These are phyloP conservation scores for Linum lewisii DNA, from an alignment of 345 rosid genomes.

Conservation along the genomic window DNA sequence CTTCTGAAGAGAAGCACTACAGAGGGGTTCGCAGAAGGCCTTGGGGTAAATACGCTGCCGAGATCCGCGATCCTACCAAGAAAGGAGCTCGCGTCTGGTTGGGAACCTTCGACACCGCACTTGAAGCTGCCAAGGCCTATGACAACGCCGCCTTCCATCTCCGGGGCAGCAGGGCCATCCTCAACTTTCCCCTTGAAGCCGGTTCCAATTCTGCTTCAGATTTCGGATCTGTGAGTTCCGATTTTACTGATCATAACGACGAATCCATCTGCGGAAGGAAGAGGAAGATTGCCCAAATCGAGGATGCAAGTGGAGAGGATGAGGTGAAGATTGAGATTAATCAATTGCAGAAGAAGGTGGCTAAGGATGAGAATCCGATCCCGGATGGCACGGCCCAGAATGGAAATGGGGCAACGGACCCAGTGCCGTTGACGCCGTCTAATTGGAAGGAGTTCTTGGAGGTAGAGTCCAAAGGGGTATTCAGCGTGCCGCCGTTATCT, in stretches of 20 bases:
- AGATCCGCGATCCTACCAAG: conserved; percentile 78
- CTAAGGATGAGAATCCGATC: conserved; percentile 10
- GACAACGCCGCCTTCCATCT: conserved; percentile 74
- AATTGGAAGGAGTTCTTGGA: conserved; percentile 89
- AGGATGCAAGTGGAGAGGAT: not conserved
- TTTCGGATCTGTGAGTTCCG: conserved; percentile 7
- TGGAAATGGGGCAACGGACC: not conserved
- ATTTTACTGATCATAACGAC: conserved; percentile 4
- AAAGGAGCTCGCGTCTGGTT: conserved; percentile 89
- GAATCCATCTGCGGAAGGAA: conserved; percentile 13
- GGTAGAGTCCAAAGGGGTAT: conserved; percentile 44
- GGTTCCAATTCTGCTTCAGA: conserved; percentile 19
- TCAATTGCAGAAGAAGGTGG: conserved; percentile 2
- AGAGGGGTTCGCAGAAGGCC: conserved; percentile 82
- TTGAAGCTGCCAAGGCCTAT: conserved; percentile 87
- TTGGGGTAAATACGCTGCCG: conserved; percentile 90
- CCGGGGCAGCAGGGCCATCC: conserved; percentile 81
- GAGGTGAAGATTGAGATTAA: too few relatives aligned
- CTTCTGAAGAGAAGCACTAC: conserved; percentile 41
- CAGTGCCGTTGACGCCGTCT: conserved; percentile 82
- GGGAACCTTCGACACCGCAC: conserved; percentile 73
- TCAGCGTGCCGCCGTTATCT: conserved; percentile 72
- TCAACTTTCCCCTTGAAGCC: conserved; percentile 81
- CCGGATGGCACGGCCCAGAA: conserved; percentile 10
- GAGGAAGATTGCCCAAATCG: conserved; percentile 26